phyloP scores from a whole-genome alignment of 2,329 filamentous ascomycete species.

The Hypoxylon sp. region DNA sequence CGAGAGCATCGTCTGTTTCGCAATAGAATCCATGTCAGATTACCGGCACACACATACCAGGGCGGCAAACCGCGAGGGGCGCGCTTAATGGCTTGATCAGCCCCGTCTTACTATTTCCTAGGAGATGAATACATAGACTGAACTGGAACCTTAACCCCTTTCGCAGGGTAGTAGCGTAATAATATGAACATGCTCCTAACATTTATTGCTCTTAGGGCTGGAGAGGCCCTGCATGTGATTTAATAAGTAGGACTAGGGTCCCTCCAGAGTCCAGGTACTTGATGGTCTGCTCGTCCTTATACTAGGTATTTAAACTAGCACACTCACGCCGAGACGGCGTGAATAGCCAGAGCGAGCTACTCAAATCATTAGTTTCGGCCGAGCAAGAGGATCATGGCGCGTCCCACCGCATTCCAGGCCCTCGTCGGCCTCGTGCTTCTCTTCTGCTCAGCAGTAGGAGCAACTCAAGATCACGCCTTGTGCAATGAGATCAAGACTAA shows the following conservation, averaged over 20 bases:
- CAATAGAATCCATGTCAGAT: slow-evolving; percentile 20
- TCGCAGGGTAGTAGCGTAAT: slow-evolving; percentile 11
- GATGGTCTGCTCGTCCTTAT: slow-evolving; percentile 9
- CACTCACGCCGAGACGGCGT: slow-evolving; percentile 25
- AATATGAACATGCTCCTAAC: neutral
- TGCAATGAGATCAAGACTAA: slow-evolving; percentile 31
- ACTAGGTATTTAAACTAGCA: slow-evolving; percentile 38
- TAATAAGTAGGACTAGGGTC: slow-evolving; percentile 30
- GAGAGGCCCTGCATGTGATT: slow-evolving; percentile 15
- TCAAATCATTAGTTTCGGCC: slow-evolving; percentile 18
- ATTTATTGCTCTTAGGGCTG: slow-evolving; percentile 29
- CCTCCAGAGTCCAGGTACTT: slow-evolving; percentile 1
- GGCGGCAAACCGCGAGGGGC: slow-evolving; percentile 10
- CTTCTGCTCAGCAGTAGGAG: slow-evolving; percentile 20
- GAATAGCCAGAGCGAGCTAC: slow-evolving; percentile 26
- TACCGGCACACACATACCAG: slow-evolving; percentile 14
- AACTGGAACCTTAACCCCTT: slow-evolving; percentile 17
- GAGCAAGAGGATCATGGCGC: slow-evolving; percentile 30
- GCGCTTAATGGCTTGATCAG: slow-evolving; percentile 29
- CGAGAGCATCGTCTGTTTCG: slow-evolving; percentile 26
- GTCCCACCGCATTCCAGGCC: slow-evolving; percentile 19
- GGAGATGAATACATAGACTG: slow-evolving; percentile 15
- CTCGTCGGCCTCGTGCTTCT: slow-evolving; percentile 24
- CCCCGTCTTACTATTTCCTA: slow-evolving; percentile 27
- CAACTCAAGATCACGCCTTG: slow-evolving; percentile 25